Evolutionary conservation across 495 filamentous ascomycete genomes (phyloP).

Genomic region (Corynascus novoguineensis): DNA sequence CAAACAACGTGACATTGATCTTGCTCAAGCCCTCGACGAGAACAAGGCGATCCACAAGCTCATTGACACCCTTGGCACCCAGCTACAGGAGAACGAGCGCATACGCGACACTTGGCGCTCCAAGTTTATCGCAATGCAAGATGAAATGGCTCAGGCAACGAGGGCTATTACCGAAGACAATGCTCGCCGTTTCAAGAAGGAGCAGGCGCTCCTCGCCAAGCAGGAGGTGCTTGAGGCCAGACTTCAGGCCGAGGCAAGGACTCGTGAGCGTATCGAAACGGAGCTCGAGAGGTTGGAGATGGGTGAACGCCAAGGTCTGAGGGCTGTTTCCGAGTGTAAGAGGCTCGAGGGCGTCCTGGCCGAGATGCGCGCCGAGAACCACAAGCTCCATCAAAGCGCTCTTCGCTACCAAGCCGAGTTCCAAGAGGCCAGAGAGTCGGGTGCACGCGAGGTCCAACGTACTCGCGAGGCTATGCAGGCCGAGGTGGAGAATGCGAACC

Average conservation of each 20-base stretch:
- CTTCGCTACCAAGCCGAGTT: constrained; percentile 76
- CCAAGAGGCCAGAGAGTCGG: constrained; percentile 72
- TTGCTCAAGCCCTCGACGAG: constrained; percentile 37
- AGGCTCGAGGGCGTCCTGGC: constrained; percentile 61
- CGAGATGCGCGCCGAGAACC: constrained; percentile 61
- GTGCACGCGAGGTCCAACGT: constrained; percentile 69
- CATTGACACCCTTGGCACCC: constrained; percentile 61
- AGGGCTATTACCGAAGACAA: constrained; percentile 74
- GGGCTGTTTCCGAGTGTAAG: constrained; percentile 51
- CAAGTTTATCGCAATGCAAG: constrained; percentile 76
- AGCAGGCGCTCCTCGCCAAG: constrained; percentile 65
- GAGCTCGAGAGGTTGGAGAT: constrained; percentile 72
- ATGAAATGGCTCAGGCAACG: constrained; percentile 74
- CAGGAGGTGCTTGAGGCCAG: constrained; percentile 75
- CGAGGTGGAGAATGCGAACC: constrained; percentile 74
- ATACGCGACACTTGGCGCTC: constrained; percentile 69
- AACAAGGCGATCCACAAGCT: constrained; percentile 55
- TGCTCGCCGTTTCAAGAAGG: constrained; percentile 63
- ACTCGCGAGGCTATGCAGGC: constrained; percentile 70
- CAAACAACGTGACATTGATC: constrained; percentile 38
- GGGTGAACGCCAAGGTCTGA: constrained; percentile 64
- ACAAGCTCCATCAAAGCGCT: constrained; percentile 57
- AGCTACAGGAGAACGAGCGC: constrained; percentile 79
- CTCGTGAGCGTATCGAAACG: constrained; percentile 70
- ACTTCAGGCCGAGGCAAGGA: constrained; percentile 68